A percentile compares a stretch with the other conserved stretches of the same genome.
phyloP scores from a whole-genome alignment of 73 alveolate genomes.

The Paramecium pentaurelia region DNA sequence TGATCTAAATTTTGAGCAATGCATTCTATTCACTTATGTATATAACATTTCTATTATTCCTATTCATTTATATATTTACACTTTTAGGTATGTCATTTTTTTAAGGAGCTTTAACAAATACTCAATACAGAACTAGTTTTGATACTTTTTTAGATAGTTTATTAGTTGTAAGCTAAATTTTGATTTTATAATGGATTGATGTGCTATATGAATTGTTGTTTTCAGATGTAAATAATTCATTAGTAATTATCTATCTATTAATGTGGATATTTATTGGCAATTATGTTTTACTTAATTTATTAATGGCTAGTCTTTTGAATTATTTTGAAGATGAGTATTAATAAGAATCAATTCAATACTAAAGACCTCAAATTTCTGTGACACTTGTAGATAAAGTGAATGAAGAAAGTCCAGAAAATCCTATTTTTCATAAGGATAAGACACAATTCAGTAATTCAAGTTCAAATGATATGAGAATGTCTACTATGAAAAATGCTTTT shows the following conservation, averaged over 20 bases:
- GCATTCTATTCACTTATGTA: constrained; percentile 70
- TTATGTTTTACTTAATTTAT: constrained; percentile 88
- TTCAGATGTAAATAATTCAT: constrained; percentile 50
- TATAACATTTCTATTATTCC: constrained; percentile 69
- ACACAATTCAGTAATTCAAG: not conserved
- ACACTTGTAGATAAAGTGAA: not conserved
- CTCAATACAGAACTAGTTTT: constrained; percentile 54
- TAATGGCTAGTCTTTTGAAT: constrained; percentile 91
- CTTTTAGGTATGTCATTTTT: constrained; percentile 80
- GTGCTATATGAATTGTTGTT: constrained; percentile 72
- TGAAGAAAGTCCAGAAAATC: constrained; percentile 2
- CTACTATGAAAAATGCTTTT: not conserved
- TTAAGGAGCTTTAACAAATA: constrained; percentile 67
- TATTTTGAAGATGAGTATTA: constrained; percentile 75
- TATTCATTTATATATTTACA: constrained; percentile 76
- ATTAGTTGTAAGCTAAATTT: constrained; percentile 52
- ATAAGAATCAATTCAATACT: not conserved
- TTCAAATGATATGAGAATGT: constrained; percentile 17
- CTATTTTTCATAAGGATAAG: not conserved
- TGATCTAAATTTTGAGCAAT: constrained; percentile 70
- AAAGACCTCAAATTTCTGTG: not conserved
- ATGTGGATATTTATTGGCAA: constrained; percentile 96
- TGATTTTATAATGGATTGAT: constrained; percentile 72
- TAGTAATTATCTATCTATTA: constrained; percentile 73
- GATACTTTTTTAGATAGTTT: constrained; percentile 75